Conservation (phyloP, 305 asterid species). For the Solanum hybrid region DNA sequence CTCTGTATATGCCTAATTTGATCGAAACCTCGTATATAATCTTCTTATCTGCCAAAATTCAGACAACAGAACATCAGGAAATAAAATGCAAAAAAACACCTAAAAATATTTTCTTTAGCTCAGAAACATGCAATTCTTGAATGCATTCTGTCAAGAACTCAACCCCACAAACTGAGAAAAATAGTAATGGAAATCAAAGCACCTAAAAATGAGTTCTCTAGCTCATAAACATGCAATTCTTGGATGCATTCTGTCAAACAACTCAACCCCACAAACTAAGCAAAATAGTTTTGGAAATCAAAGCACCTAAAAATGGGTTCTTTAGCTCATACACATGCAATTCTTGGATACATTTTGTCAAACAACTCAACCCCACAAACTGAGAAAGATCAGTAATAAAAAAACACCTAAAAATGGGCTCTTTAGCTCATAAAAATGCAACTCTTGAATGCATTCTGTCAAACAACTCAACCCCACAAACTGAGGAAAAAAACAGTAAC, state of each 20-base stretch:
- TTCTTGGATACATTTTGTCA: background rate
- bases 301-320: background rate
- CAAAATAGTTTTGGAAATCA: background rate
- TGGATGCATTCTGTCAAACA: background rate
- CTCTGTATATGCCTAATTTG: slow-evolving; percentile 5
- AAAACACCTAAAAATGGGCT: background rate
- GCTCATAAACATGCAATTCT: background rate
- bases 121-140: background rate
- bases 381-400: background rate
- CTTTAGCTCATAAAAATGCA: background rate
- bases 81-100: background rate
- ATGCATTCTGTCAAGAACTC: background rate
- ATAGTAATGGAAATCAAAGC: slow-evolving; percentile 17
- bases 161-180: background rate
- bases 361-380: background rate
- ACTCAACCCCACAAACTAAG: background rate
- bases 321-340: background rate
- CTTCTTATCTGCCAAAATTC: slow-evolving; percentile 8
- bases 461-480: background rate
- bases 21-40: background rate
- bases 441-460: background rate
- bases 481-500: background rate
- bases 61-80: background rate
- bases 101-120: too few species aligned
- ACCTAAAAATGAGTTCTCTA: background rate